Evolutionary conservation across 2,329 filamentous ascomycete genomes (phyloP).

Genomic region (Balansia obtecta): DNA sequence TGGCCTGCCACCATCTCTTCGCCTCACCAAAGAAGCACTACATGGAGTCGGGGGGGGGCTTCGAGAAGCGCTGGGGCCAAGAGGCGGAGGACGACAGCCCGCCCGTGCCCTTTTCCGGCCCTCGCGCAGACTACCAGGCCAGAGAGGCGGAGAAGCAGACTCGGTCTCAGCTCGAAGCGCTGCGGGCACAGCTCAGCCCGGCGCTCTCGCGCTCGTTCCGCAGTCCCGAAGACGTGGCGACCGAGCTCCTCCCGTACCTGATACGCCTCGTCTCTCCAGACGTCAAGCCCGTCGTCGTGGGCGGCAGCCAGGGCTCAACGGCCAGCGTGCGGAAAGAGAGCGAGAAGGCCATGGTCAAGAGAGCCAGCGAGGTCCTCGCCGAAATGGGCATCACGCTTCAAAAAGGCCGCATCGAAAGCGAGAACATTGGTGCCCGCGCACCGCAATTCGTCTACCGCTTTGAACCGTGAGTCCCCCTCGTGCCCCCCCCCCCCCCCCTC

Average conservation of each 20-base stretch:
- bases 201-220: slow-evolving; percentile 67
- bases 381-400: slow-evolving; percentile 74
- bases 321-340: slow-evolving; percentile 81
- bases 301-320: slow-evolving; percentile 50
- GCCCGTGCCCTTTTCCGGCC: slow-evolving; percentile 65
- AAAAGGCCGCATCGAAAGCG: slow-evolving; percentile 64
- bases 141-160: slow-evolving; percentile 72
- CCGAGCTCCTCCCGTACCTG: slow-evolving; percentile 75
- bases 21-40: slow-evolving; percentile 51
- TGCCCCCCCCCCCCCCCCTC: too few relatives aligned
- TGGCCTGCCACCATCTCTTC: slow-evolving; percentile 88
- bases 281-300: slow-evolving; percentile 80
- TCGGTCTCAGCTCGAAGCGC: slow-evolving; percentile 55
- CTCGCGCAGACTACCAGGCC: slow-evolving; percentile 69
- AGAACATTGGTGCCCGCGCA: slow-evolving; percentile 45
- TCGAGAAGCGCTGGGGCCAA: slow-evolving; percentile 34
- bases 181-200: slow-evolving; percentile 62
- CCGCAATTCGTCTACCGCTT: slow-evolving; percentile 77
- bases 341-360: slow-evolving; percentile 69
- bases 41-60: slow-evolving; percentile 24
- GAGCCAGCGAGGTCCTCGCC: slow-evolving; percentile 71
- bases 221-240: slow-evolving; percentile 63
- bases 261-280: slow-evolving; percentile 76
- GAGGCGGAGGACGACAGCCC: slow-evolving; percentile 30
- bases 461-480: slow-evolving; percentile 60